These are phyloP conservation scores for Neofusicoccum laricinum DNA, from an alignment of 2,329 filamentous ascomycete genomes.

Conservation along the genomic window DNA sequence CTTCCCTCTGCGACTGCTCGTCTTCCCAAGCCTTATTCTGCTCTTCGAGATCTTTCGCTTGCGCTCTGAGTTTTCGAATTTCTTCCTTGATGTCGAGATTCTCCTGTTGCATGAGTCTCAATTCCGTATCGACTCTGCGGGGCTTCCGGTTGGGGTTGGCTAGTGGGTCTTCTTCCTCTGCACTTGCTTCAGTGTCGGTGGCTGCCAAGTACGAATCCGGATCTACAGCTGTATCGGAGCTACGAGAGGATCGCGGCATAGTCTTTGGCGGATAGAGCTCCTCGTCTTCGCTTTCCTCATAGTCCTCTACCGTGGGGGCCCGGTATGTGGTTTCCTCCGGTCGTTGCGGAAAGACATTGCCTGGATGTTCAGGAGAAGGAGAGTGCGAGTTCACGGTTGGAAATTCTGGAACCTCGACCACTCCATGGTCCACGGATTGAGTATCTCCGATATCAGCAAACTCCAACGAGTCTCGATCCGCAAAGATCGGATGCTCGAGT, in stretches of 20 bases:
- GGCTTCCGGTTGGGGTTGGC: neutral
- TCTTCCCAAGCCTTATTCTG: neutral
- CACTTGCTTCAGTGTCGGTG: neutral
- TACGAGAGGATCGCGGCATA: neutral
- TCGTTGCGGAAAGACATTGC: neutral
- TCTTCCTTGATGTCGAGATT: neutral
- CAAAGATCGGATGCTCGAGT: neutral
- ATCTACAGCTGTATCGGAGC: neutral
- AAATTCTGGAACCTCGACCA: neutral
- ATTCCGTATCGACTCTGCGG: neutral
- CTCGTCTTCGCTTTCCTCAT: neutral
- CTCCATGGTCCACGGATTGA: neutral
- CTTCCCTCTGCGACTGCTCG: neutral
- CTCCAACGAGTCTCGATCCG: neutral
- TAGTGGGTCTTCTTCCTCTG: neutral
- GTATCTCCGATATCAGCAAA: neutral
- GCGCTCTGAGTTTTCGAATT: neutral
- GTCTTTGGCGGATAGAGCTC: neutral
- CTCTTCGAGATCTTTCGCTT: neutral
- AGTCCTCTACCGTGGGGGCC: neutral
- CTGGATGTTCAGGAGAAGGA: neutral
- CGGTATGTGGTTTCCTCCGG: neutral
- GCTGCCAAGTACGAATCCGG: neutral
- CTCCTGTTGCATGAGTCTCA: neutral
- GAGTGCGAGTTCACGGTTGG: neutral